Evolutionary conservation across 192 early-diverging fungal species (phyloP).

Genomic region (Coemansia sp.): DNA sequence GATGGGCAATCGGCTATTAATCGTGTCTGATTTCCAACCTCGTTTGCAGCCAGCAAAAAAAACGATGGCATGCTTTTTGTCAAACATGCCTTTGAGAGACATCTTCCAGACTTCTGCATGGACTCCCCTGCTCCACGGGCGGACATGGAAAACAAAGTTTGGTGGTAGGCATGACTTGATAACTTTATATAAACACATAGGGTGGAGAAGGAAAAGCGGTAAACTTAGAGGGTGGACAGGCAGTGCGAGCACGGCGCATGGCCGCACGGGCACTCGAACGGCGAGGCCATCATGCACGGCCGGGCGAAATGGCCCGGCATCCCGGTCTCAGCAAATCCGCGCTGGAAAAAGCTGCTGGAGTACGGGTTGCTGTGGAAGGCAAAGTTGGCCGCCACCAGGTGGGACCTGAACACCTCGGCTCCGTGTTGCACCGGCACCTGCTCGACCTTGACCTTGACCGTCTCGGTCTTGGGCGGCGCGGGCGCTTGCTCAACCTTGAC

Average conservation of each 20-base stretch:
- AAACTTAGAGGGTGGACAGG: slow-evolving; percentile 4
- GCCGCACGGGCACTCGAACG: slow-evolving; percentile 26
- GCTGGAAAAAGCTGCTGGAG: slow-evolving; percentile 38
- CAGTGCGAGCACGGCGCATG: slow-evolving; percentile 6
- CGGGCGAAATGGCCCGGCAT: slow-evolving; percentile 33
- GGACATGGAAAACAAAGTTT: neutral
- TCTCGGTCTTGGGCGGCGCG: neutral
- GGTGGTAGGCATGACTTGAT: neutral
- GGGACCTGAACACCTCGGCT: slow-evolving; percentile 25
- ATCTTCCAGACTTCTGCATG: too few relatives aligned
- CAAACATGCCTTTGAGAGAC: too few relatives aligned
- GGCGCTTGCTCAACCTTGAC: slow-evolving; percentile 1
- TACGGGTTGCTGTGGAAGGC: slow-evolving; percentile 43
- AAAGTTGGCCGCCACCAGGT: slow-evolving; percentile 31
- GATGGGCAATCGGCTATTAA: neutral
- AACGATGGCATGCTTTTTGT: too few relatives aligned
- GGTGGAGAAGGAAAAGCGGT: neutral
- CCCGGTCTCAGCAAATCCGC: slow-evolving; percentile 36
- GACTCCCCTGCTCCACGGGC: too few relatives aligned
- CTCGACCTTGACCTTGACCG: slow-evolving; percentile 4
- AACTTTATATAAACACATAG: slow-evolving; percentile 1
- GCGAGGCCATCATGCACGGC: slow-evolving; percentile 40
- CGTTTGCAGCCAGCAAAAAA: too few relatives aligned
- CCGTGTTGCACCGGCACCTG: neutral
- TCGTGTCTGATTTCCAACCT: too few relatives aligned